A percentile compares a stretch with the other conserved stretches of the same genome.
phyloP scores from a whole-genome alignment of 2,329 filamentous ascomycete species.

The Fusarium acutatum region DNA sequence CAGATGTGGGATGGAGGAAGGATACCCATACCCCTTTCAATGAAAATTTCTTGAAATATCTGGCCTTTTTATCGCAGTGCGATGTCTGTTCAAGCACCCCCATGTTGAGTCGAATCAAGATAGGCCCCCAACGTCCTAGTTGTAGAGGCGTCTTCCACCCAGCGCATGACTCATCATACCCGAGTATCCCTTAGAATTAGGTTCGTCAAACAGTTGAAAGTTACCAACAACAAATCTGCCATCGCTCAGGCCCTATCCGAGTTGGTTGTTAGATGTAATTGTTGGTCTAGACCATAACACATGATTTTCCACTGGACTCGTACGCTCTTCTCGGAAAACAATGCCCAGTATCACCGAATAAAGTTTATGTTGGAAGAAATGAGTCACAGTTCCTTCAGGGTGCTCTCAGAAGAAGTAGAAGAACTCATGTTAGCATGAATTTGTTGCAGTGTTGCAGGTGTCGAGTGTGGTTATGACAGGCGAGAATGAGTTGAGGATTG shows the following conservation, averaged over 20 bases:
- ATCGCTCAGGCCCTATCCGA: not conserved
- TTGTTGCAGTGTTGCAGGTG: not conserved
- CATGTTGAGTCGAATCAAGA: not conserved
- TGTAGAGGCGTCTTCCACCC: not conserved
- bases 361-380: too few relatives aligned
- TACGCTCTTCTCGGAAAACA: not conserved
- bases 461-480: not conserved
- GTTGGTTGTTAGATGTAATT: not conserved
- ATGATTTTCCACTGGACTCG: not conserved
- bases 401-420: not conserved
- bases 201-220: not conserved
- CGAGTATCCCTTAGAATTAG: not conserved
- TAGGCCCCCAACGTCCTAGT: not conserved
- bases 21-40: constrained; percentile 31
- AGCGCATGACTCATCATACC: not conserved
- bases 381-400: not conserved
- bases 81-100: not conserved
- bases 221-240: not conserved
- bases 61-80: too few relatives aligned
- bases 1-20: constrained; percentile 13
- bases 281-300: not conserved
- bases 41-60: constrained; percentile 4
- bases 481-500: not conserved
- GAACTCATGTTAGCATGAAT: not conserved
- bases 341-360: not conserved